Conservation (phyloP, 306 rosid species). For the Elaeagnus macrophylla region DNA sequence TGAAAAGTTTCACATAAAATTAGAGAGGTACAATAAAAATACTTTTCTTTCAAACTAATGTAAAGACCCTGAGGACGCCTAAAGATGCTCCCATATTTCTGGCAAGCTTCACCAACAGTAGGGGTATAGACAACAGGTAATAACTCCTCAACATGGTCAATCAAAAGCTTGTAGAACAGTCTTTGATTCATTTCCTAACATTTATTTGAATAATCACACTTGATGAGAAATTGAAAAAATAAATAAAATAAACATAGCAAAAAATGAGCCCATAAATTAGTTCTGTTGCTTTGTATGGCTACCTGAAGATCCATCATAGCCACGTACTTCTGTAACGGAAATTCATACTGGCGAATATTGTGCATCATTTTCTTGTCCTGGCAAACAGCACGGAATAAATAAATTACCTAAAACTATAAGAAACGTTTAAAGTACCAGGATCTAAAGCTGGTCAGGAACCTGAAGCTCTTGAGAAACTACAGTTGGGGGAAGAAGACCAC, state of each 20-base stretch:
- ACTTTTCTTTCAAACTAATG: slow-evolving; percentile 94
- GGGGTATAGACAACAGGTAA: slow-evolving; percentile 96
- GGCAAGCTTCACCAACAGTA: slow-evolving; percentile 98
- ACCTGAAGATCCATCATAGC: slow-evolving; percentile 99
- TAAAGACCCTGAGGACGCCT: slow-evolving; percentile 80
- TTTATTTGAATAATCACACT: slow-evolving; percentile 5
- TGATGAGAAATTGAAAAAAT: slow-evolving; percentile 2
- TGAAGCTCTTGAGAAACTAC: slow-evolving; percentile 68
- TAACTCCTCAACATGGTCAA: slow-evolving; percentile 85
- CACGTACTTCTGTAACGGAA: slow-evolving; percentile 82
- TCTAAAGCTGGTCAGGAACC: slow-evolving; percentile 36
- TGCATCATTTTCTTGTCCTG: slow-evolving; percentile 81
- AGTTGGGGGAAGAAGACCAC: slow-evolving; percentile 87
- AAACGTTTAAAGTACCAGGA: background rate
- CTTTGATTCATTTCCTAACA: slow-evolving; percentile 81
- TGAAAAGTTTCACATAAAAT: background rate
- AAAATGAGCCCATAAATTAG: background rate
- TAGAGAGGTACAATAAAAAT: slow-evolving; percentile 13
- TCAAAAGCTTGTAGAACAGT: slow-evolving; percentile 73
- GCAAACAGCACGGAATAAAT: background rate
- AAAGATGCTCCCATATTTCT: slow-evolving; percentile 87
- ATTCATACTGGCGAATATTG: slow-evolving; percentile 65
- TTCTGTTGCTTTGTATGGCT: slow-evolving; percentile 7
- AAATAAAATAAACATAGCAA: background rate
- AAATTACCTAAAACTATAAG: background rate